phyloP scores from a whole-genome alignment of 2,329 filamentous ascomycete genomes.

The Ilyonectria robusta region DNA sequence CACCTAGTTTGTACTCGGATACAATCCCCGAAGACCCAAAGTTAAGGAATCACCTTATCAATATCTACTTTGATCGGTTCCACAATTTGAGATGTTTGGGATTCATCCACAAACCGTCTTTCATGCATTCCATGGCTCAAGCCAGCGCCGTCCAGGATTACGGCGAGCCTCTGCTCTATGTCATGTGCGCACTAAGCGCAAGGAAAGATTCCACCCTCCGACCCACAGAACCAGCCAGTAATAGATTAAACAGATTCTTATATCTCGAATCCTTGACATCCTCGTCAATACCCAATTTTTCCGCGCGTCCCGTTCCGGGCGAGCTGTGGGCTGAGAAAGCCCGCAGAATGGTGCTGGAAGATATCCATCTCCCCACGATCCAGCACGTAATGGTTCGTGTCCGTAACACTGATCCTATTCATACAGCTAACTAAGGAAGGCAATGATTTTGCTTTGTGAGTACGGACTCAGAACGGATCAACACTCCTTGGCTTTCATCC shows the following conservation, averaged over 20 bases:
- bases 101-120: conserved; percentile 45
- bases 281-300: too few species aligned
- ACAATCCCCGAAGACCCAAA: not conserved
- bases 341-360: not conserved
- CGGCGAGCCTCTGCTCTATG: conserved; percentile 42
- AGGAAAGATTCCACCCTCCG: not conserved
- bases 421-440: not conserved
- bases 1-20: conserved; percentile 6
- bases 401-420: not conserved
- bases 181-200: conserved; percentile 43
- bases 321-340: not conserved
- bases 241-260: too few species aligned
- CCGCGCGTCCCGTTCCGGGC: not conserved
- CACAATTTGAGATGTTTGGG: conserved; percentile 43
- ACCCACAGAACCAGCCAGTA: too few species aligned
- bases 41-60: conserved; percentile 20
- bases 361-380: not conserved
- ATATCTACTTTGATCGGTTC: conserved; percentile 39
- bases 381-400: not conserved
- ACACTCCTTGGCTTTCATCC: not conserved
- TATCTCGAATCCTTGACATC: too few species aligned
- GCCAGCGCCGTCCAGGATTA: conserved; percentile 40
- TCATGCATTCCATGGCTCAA: conserved; percentile 42
- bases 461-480: not conserved
- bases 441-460: not conserved